Evolutionary conservation across 2,329 filamentous ascomycete genomes (phyloP).

Genomic region (Purpureocillium lavendulum): DNA sequence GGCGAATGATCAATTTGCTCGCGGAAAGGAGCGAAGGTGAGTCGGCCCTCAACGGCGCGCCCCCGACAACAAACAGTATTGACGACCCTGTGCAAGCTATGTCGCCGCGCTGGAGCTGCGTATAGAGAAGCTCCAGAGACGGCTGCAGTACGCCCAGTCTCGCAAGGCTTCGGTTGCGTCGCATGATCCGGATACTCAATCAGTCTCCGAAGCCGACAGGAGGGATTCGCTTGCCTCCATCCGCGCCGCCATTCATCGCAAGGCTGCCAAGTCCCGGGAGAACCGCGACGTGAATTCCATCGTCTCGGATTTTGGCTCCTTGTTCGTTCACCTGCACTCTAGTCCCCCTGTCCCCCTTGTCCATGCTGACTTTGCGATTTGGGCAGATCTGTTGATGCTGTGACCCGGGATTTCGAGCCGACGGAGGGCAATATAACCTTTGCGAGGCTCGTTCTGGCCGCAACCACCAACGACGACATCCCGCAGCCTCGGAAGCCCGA

Average conservation of each 20-base stretch:
- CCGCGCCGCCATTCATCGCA: conserved; percentile 54
- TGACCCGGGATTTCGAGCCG: conserved; percentile 85
- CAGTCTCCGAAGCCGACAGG: conserved; percentile 38
- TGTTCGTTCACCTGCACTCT: conserved; percentile 44
- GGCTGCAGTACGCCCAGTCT: conserved; percentile 60
- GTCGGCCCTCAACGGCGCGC: conserved; percentile 6
- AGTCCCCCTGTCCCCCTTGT: neutral
- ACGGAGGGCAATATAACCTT: conserved; percentile 88
- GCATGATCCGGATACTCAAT: conserved; percentile 45
- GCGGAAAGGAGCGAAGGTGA: conserved; percentile 86
- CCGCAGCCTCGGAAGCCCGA: conserved; percentile 50
- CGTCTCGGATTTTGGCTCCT: conserved; percentile 86
- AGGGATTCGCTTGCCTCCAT: conserved; percentile 57
- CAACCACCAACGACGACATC: conserved; percentile 65
- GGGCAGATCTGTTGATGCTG: conserved; percentile 80
- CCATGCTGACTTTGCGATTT: neutral
- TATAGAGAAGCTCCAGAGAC: conserved; percentile 79
- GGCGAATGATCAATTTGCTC: conserved; percentile 90
- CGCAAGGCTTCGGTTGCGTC: conserved; percentile 64
- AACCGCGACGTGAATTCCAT: conserved; percentile 84
- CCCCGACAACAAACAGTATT: neutral
- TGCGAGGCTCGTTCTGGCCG: conserved; percentile 78
- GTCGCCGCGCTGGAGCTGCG: conserved; percentile 89
- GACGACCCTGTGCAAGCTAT: conserved; percentile 48
- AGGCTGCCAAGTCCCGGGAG: conserved; percentile 59